Conservation (phyloP, 768 basidiomycete species). For the Cystofilobasidium ferigula region DNA sequence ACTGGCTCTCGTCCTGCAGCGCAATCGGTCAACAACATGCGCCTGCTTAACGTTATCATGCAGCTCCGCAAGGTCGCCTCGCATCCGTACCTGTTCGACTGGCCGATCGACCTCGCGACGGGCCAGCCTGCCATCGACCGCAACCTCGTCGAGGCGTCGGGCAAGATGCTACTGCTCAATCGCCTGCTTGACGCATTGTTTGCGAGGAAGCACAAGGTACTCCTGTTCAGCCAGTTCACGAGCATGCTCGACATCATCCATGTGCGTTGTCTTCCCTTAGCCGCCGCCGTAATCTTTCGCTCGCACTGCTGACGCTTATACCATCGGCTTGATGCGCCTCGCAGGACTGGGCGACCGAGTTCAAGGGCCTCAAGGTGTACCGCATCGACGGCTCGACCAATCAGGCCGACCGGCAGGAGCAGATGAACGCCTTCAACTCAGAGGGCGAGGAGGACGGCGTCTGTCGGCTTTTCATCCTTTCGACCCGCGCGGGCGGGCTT, state of each 20-base stretch:
- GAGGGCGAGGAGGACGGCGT: constrained; percentile 48
- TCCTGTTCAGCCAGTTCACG: constrained; percentile 66
- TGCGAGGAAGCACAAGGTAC: constrained; percentile 59
- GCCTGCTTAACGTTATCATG: constrained; percentile 89
- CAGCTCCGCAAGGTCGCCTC: constrained; percentile 75
- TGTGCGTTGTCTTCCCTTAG: constrained; percentile 27
- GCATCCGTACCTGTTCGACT: constrained; percentile 81
- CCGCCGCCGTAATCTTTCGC: constrained; percentile 1
- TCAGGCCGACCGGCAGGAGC: constrained; percentile 66
- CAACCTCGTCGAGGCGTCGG: constrained; percentile 71
- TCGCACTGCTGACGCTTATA: no score
- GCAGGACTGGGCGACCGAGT: constrained; percentile 75
- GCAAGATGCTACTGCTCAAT: constrained; percentile 95
- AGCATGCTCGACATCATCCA: constrained; percentile 93
- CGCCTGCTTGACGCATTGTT: constrained; percentile 75
- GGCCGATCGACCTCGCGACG: constrained; percentile 58
- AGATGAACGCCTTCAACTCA: constrained; percentile 75
- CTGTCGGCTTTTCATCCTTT: constrained; percentile 56
- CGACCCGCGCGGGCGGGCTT: constrained; percentile 66
- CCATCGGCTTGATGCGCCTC: background rate
- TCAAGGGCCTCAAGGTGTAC: constrained; percentile 71
- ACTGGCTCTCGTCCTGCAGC: constrained; percentile 41
- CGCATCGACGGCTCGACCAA: constrained; percentile 83
- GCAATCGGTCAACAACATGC: constrained; percentile 81
- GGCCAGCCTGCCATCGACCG: constrained; percentile 58